phyloP scores from a whole-genome alignment of 2,329 filamentous ascomycete genomes.

The Chaetomium olivaceum region DNA sequence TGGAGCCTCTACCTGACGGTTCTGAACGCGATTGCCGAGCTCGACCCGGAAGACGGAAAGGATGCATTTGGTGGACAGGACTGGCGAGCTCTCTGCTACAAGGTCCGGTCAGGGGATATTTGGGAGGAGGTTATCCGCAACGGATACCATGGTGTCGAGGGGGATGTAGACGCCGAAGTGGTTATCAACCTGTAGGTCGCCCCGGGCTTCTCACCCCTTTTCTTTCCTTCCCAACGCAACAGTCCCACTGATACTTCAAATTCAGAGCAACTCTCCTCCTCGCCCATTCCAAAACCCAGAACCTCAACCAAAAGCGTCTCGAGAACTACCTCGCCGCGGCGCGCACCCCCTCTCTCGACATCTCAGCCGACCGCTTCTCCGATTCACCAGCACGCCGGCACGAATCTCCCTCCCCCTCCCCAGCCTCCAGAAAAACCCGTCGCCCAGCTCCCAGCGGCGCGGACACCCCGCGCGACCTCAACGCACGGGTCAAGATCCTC shows the following conservation, averaged over 20 bases:
- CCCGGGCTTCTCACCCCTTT: not conserved
- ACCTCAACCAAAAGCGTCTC: constrained; percentile 79
- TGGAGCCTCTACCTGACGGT: constrained; percentile 97
- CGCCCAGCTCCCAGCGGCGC: constrained; percentile 60
- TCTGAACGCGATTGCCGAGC: constrained; percentile 84
- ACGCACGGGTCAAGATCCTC: constrained; percentile 83
- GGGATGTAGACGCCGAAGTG: constrained; percentile 90
- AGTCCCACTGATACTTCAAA: constrained; percentile 32
- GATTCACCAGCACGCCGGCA: constrained; percentile 44
- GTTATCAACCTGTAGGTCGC: constrained; percentile 78
- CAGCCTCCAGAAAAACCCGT: constrained; percentile 38
- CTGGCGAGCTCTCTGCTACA: constrained; percentile 79
- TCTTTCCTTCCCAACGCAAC: not conserved
- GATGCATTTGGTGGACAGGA: constrained; percentile 79
- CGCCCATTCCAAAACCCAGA: constrained; percentile 83
- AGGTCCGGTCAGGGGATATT: constrained; percentile 84
- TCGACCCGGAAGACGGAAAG: constrained; percentile 89
- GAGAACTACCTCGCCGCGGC: constrained; percentile 86
- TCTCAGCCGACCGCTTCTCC: constrained; percentile 63
- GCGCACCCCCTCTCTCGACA: constrained; percentile 70
- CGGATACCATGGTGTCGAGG: constrained; percentile 85
- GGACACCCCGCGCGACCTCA: constrained; percentile 80
- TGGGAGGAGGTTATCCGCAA: constrained; percentile 91
- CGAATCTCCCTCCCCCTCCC: constrained; percentile 39
- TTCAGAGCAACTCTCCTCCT: constrained; percentile 81